Evolutionary conservation across 441 rosid genomes (phyloP), one percentile per base, ranked within the genome.

Genomic region (Gossypium lobatum): DNA sequence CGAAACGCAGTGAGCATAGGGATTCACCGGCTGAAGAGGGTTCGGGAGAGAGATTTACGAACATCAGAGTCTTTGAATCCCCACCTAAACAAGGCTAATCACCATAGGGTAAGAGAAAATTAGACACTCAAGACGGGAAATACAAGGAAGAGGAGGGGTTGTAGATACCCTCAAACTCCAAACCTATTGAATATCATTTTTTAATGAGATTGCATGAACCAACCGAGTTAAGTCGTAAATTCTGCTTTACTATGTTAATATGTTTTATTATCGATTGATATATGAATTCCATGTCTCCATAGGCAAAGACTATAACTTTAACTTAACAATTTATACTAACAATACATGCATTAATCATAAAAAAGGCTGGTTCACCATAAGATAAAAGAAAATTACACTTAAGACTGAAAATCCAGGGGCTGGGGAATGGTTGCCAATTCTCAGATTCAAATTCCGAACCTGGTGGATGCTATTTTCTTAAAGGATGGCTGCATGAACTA

Each of bases 1-100:
- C 99, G 6, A 95, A 95, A 13, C 97, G 86, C 39, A 95, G 89
- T 18, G 99, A 95, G 79, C 98, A 95, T 0, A 95, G 88, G 1
- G 98, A 93, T 80, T 95, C 99, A 1, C 94, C 90, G 1, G 83
- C 80, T 0, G 99, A 95, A 17, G 95, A 68, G 7, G 89, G 80
- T n/a, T 91, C 96, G 0, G 99, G 99, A 0, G 96, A 89, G 53
- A 95, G 85, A 81, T 95, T 95, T 59, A 91, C 99, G 71, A 95
- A 89, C 98, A 95, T 95, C 37, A 95, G 76, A 0, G 99, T 93
- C 82, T 95, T 95, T 0, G 99, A 91, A 70, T 95, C 99, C 9
- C 99, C 97, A 0, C 99, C 98, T 59, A 95, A 80, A 72, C 98
- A 95, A 25, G 99, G 97, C 98, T 95, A 94, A 18, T 76, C 8